These are phyloP conservation scores for Penicillium fimorum DNA, from an alignment of 495 filamentous ascomycete genomes.

Conservation along the genomic window DNA sequence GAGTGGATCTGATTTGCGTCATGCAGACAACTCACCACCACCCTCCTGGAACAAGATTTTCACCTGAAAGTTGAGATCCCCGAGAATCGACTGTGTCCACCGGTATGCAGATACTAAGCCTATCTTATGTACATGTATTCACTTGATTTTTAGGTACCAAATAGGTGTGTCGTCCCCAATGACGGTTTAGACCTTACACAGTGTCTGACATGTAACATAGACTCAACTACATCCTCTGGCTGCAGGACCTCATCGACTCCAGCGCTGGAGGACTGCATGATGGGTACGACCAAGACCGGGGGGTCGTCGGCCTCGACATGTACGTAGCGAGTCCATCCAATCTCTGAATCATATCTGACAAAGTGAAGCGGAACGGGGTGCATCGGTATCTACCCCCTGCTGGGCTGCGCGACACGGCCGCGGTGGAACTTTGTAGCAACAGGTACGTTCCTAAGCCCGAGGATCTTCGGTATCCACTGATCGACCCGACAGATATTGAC, in stretches of 20 bases:
- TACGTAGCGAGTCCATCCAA: conserved; percentile 22
- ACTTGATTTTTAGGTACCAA: conserved; percentile 56
- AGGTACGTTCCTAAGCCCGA: conserved; percentile 36
- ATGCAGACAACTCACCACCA: conserved; percentile 72
- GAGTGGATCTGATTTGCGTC: conserved; percentile 4
- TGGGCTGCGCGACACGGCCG: conserved; percentile 66
- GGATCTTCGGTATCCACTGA: conserved; percentile 12
- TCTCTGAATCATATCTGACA: conserved; percentile 10
- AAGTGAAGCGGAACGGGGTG: conserved; percentile 72
- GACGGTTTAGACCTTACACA: background rate
- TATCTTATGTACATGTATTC: background rate
- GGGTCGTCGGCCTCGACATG: conserved; percentile 78
- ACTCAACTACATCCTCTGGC: conserved; percentile 88
- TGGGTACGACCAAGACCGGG: conserved; percentile 53
- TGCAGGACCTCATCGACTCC: conserved; percentile 80
- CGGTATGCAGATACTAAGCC: conserved; percentile 48
- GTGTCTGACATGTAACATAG: conserved; percentile 27
- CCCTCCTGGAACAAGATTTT: conserved; percentile 74
- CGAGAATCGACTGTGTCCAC: conserved; percentile 82
- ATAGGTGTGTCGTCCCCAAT: conserved; percentile 42
- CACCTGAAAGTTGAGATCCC: conserved; percentile 67
- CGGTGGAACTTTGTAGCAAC: conserved; percentile 73
- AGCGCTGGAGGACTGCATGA: conserved; percentile 54
- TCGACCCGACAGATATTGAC: conserved; percentile 65
- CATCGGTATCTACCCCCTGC: conserved; percentile 84